phyloP scores from a whole-genome alignment of 257 asterid species.

The Apocynum venetum region DNA sequence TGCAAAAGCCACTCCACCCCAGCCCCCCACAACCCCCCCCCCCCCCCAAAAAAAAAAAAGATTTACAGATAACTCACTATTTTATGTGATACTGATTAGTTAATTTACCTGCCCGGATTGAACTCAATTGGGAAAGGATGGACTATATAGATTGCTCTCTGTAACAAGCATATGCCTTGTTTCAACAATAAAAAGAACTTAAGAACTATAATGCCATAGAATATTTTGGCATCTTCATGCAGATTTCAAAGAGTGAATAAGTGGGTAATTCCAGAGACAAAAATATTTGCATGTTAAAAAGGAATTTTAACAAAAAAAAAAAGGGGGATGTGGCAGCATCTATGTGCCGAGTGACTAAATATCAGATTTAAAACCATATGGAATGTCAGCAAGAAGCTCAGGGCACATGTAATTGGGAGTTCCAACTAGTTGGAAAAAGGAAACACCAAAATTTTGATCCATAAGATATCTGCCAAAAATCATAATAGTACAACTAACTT shows the following conservation, averaged over 20 bases:
- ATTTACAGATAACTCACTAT: too few relatives aligned
- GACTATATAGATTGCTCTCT: neutral
- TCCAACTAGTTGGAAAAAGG: slow-evolving; percentile 71
- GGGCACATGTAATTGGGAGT: slow-evolving; percentile 41
- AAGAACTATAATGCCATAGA: neutral
- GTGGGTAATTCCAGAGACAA: neutral
- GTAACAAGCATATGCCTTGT: neutral
- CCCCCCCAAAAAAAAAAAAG: too few relatives aligned
- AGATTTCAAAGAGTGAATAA: neutral
- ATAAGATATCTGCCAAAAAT: slow-evolving; percentile 3
- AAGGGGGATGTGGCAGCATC: neutral
- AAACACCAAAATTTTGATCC: slow-evolving; percentile 6
- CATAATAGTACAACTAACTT: slow-evolving; percentile 4
- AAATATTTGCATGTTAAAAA: neutral
- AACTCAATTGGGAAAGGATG: neutral
- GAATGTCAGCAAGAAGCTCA: too few relatives aligned
- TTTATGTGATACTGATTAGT: neutral
- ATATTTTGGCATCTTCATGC: neutral
- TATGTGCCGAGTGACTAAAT: slow-evolving; percentile 93
- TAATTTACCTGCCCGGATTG: too few relatives aligned
- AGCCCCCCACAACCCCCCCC: too few relatives aligned
- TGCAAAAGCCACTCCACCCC: too few relatives aligned
- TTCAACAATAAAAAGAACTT: neutral
- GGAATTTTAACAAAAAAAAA: too few relatives aligned
- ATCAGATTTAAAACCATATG: too few relatives aligned